Evolutionary conservation across 2,329 filamentous ascomycete species (phyloP).

Genomic region (Fusarium tanahbumbuense): DNA sequence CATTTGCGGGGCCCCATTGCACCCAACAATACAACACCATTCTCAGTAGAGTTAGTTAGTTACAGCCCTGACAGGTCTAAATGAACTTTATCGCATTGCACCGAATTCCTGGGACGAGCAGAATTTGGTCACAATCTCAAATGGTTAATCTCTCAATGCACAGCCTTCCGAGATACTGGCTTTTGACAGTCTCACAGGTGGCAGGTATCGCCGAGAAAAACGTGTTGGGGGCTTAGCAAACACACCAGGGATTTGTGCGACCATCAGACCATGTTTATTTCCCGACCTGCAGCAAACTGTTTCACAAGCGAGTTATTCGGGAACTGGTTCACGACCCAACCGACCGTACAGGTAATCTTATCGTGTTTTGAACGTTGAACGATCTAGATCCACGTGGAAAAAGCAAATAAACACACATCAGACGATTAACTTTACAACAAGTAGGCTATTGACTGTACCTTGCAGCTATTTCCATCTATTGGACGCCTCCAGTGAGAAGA

Average conservation of each 20-base stretch:
- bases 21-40: background rate
- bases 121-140: background rate
- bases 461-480: background rate
- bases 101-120: background rate
- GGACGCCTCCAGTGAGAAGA: background rate
- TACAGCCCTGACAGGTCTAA: background rate
- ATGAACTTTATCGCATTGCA: background rate
- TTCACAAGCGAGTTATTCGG: background rate
- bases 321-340: background rate
- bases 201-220: background rate
- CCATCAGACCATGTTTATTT: background rate
- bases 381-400: background rate
- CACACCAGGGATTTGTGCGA: background rate
- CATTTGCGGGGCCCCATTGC: conserved; percentile 31
- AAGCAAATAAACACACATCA: background rate
- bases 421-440: background rate
- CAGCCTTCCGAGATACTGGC: background rate
- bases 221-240: background rate
- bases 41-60: background rate
- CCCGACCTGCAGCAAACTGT: background rate
- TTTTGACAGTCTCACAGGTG: background rate
- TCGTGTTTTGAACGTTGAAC: background rate
- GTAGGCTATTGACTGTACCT: background rate
- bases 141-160: background rate
- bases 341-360: background rate